Conservation (phyloP, 805 yeast species). For the Starmerella vaccinii region DNA sequence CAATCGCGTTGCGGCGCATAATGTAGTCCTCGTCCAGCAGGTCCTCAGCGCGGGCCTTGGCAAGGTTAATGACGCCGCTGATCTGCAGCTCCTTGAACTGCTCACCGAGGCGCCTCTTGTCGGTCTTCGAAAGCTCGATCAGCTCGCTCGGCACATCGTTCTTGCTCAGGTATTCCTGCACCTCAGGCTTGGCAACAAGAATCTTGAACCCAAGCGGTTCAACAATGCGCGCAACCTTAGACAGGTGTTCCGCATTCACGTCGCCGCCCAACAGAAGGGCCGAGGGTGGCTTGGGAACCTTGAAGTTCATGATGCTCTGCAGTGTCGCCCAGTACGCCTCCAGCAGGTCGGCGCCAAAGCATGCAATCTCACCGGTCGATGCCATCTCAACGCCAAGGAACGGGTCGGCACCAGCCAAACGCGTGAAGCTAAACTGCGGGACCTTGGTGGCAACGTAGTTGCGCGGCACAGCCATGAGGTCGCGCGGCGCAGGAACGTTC, state of each 20-base stretch:
- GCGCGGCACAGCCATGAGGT: conserved; percentile 68
- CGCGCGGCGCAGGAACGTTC: conserved; percentile 64
- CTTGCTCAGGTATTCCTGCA: conserved; percentile 54
- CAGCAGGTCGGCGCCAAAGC: conserved; percentile 72
- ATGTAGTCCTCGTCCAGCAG: conserved; percentile 83
- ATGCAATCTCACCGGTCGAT: conserved; percentile 97
- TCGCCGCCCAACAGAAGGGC: conserved; percentile 96
- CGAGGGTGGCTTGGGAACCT: conserved; percentile 80
- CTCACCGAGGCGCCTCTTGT: conserved; percentile 87
- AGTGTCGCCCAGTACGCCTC: conserved; percentile 98
- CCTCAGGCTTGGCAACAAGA: conserved; percentile 65
- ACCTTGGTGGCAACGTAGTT: conserved; percentile 91
- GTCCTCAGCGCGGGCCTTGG: conserved; percentile 77
- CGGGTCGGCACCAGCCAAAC: conserved; percentile 99
- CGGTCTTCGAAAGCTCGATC: conserved; percentile 85
- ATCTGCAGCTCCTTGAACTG: conserved; percentile 80
- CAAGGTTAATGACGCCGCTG: conserved; percentile 83
- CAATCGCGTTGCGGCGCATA: conserved; percentile 99
- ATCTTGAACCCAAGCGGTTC: conserved; percentile 69
- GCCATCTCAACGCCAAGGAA: conserved; percentile 99
- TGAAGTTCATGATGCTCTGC: conserved; percentile 95
- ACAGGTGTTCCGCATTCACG: conserved; percentile 56
- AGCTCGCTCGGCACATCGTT: conserved; percentile 41
- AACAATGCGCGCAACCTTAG: conserved; percentile 59
- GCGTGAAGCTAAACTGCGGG: conserved; percentile 96